phyloP scores from a whole-genome alignment of 2,329 filamentous ascomycete genomes.

The Raffaelea ambrosiae region DNA sequence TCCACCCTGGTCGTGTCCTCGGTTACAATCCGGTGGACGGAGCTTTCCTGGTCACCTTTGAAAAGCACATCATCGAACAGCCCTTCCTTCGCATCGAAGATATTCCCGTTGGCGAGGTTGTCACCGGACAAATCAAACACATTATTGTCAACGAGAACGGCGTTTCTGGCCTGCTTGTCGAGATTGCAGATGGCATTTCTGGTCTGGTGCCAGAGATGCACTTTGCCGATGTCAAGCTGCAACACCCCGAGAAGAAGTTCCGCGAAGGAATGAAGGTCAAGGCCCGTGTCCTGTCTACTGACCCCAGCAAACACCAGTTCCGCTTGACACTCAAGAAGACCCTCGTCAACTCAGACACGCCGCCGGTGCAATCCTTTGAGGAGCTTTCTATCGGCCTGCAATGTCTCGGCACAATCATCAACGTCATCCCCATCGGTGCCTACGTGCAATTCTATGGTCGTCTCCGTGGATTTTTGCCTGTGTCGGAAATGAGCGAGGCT shows the following conservation, averaged over 20 bases:
- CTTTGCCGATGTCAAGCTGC: constrained; percentile 76
- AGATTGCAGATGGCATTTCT: constrained; percentile 75
- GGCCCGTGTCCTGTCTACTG: constrained; percentile 73
- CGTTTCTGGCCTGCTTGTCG: constrained; percentile 71
- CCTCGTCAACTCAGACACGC: constrained; percentile 77
- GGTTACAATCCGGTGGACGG: constrained; percentile 85
- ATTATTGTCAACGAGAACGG: constrained; percentile 71
- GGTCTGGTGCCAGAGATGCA: constrained; percentile 87
- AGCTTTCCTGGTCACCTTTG: constrained; percentile 74
- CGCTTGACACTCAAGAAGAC: constrained; percentile 91
- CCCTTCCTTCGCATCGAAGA: constrained; percentile 89
- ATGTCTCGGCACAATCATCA: constrained; percentile 79
- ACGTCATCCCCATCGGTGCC: constrained; percentile 68
- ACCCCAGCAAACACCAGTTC: constrained; percentile 67
- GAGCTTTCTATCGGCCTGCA: constrained; percentile 66
- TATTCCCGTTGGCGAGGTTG: constrained; percentile 68
- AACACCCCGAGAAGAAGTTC: constrained; percentile 95
- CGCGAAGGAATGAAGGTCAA: constrained; percentile 78
- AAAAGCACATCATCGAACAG: constrained; percentile 75
- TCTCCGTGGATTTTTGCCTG: constrained; percentile 78
- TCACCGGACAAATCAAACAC: constrained; percentile 79
- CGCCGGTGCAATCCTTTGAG: constrained; percentile 71
- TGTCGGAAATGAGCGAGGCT: constrained; percentile 96
- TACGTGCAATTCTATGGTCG: constrained; percentile 86
- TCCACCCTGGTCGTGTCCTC: constrained; percentile 72